Conservation (phyloP, 176 grass and related monocot genomes). For the Ensete ventricosum region DNA sequence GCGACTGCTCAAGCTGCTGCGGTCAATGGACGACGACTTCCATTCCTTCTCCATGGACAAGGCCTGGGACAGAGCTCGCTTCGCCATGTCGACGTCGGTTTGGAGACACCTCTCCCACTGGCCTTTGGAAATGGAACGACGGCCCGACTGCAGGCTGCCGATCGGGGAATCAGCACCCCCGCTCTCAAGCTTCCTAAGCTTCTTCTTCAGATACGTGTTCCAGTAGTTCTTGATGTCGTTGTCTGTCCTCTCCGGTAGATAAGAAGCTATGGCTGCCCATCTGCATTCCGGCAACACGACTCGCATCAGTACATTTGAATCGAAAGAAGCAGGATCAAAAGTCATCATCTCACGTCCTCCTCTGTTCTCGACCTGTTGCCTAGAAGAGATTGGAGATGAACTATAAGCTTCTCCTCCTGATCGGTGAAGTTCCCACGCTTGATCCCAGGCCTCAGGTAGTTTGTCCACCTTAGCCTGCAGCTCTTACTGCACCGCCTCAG, state of each 20-base stretch:
- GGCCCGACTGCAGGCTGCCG: neutral
- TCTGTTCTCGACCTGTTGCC: neutral
- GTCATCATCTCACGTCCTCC: neutral
- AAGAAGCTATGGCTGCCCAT: conserved; percentile 11
- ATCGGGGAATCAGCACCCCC: neutral
- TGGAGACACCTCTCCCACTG: conserved; percentile 13
- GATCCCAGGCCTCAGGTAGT: conserved; percentile 12
- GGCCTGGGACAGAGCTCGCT: neutral
- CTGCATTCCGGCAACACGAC: neutral
- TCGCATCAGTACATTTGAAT: too few relatives aligned
- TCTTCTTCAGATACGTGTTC: conserved; percentile 19
- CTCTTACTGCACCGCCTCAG: conserved; percentile 15
- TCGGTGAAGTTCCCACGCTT: conserved; percentile 3
- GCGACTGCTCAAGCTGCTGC: neutral
- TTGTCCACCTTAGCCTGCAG: conserved; percentile 13
- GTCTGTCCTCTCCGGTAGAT: conserved; percentile 5
- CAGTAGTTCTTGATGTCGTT: conserved; percentile 19
- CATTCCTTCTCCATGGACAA: neutral
- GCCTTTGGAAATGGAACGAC: neutral
- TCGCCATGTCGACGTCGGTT: conserved; percentile 6
- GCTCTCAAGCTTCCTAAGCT: neutral
- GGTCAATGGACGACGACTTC: neutral
- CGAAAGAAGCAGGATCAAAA: neutral
- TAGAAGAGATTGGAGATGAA: conserved; percentile 7
- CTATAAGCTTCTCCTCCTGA: conserved; percentile 12